Conservation (phyloP, 164 flowering plant species). For the Piper betle region DNA sequence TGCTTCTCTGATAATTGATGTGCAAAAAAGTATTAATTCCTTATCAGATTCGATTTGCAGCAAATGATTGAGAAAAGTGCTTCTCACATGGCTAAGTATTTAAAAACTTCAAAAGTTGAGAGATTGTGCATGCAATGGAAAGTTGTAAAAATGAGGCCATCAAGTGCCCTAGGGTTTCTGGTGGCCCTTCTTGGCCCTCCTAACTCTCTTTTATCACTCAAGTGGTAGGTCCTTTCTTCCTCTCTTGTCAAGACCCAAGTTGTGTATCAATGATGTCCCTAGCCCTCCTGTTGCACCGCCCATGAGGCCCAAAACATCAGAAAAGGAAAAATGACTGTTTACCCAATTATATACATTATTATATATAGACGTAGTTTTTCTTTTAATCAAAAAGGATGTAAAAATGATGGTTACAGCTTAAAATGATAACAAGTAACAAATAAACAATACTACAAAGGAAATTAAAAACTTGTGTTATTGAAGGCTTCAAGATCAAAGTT, state of each 20-base stretch:
- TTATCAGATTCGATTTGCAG: constrained; percentile 5
- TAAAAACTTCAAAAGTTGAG: background rate
- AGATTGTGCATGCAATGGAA: background rate
- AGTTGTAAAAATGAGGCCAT: background rate
- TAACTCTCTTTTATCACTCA: background rate
- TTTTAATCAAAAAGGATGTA: no score
- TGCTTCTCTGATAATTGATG: background rate
- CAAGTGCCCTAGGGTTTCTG: background rate
- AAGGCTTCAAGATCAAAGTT: no score
- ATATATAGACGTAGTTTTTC: no score
- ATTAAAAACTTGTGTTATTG: no score
- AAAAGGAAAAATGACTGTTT: background rate
- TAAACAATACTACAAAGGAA: no score
- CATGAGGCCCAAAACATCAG: background rate
- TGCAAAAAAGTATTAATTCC: background rate
- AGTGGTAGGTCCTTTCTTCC: constrained; percentile 3
- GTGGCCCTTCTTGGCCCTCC: background rate
- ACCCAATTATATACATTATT: background rate
- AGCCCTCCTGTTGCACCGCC: background rate
- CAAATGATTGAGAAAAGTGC: constrained; percentile 13
- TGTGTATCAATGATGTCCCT: constrained; percentile 4
- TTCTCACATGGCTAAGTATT: constrained; percentile 12
- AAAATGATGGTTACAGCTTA: no score
- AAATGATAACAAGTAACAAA: no score
- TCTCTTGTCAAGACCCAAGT: constrained; percentile 7